Percentiles rank a stretch among this genome's conserved stretches.
Evolutionary conservation across 2,329 filamentous ascomycete genomes (phyloP).

Genomic region (Aotearoamyces nothofagi): DNA sequence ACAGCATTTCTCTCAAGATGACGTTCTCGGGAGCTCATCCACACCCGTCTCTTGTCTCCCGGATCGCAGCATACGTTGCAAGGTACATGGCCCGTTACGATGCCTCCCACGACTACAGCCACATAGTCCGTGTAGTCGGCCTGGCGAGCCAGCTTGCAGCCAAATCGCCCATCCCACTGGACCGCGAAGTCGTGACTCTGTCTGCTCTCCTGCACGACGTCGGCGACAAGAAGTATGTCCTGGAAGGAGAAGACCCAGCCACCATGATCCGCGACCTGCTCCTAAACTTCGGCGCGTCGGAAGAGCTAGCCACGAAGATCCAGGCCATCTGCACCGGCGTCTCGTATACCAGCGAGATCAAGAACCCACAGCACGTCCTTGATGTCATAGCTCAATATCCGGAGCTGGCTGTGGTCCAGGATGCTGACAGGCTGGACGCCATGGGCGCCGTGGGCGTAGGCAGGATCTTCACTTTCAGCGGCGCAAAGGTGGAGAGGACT

Average conservation of each 20-base stretch:
- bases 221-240: slow-evolving; percentile 38
- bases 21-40: too few species aligned
- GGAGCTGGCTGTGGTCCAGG: slow-evolving; percentile 74
- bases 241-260: slow-evolving; percentile 34
- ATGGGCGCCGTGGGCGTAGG: slow-evolving; percentile 77
- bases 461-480: slow-evolving; percentile 62
- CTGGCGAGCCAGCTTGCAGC: slow-evolving; percentile 44
- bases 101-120: slow-evolving; percentile 71
- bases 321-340: slow-evolving; percentile 63
- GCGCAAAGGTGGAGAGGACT: slow-evolving; percentile 35
- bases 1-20: too few species aligned
- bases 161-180: slow-evolving; percentile 22
- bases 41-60: slow-evolving; percentile 30
- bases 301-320: slow-evolving; percentile 45
- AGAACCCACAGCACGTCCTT: slow-evolving; percentile 42
- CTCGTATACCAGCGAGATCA: slow-evolving; percentile 61
- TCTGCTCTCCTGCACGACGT: slow-evolving; percentile 71
- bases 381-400: slow-evolving; percentile 49
- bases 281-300: slow-evolving; percentile 35
- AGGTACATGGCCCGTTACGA: slow-evolving; percentile 63
- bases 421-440: slow-evolving; percentile 84
- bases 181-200: slow-evolving; percentile 46
- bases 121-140: slow-evolving; percentile 64
- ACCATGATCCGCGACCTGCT: slow-evolving; percentile 41
- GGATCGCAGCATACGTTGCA: slow-evolving; percentile 45